Evolutionary conservation across 257 asterid species (phyloP).

Genomic region (Capsicum chinense): DNA sequence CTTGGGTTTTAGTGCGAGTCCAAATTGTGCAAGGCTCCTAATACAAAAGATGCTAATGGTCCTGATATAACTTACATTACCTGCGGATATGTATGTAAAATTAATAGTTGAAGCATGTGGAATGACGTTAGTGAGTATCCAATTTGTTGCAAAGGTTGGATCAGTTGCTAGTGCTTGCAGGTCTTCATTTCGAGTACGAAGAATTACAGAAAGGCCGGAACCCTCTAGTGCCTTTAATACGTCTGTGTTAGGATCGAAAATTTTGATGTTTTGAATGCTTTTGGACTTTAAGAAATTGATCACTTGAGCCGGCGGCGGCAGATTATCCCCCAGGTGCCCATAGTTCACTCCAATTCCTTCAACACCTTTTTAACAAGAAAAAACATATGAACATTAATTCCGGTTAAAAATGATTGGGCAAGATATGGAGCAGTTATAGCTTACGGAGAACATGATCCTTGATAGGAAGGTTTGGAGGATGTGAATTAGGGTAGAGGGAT

Average conservation of each 20-base stretch:
- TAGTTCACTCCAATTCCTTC: constrained; percentile 50
- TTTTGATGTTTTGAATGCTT: constrained; percentile 32
- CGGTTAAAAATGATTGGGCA: too few relatives aligned
- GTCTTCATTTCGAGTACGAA: constrained; percentile 45
- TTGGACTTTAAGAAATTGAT: constrained; percentile 33
- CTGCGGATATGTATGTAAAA: constrained; percentile 40
- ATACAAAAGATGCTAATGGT: constrained; percentile 35
- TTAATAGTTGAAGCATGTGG: constrained; percentile 29
- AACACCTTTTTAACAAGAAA: constrained; percentile 36
- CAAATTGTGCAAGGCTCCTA: constrained; percentile 48
- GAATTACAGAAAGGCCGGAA: constrained; percentile 39
- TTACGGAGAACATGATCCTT: too few relatives aligned
- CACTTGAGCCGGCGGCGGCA: constrained; percentile 38
- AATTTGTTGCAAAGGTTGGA: constrained; percentile 36
- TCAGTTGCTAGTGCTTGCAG: constrained; percentile 36
- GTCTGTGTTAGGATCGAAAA: constrained; percentile 35
- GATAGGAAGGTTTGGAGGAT: too few relatives aligned
- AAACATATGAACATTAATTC: too few relatives aligned
- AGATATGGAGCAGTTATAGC: too few relatives aligned
- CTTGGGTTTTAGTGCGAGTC: constrained; percentile 34
- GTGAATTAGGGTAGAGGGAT: too few relatives aligned
- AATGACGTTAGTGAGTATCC: constrained; percentile 41
- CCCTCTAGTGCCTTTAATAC: constrained; percentile 42
- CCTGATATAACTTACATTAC: constrained; percentile 56
- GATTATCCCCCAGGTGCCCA: constrained; percentile 46